phyloP scores from a whole-genome alignment of 1,139 yeast species.

The Geotrichum macrosporum region DNA sequence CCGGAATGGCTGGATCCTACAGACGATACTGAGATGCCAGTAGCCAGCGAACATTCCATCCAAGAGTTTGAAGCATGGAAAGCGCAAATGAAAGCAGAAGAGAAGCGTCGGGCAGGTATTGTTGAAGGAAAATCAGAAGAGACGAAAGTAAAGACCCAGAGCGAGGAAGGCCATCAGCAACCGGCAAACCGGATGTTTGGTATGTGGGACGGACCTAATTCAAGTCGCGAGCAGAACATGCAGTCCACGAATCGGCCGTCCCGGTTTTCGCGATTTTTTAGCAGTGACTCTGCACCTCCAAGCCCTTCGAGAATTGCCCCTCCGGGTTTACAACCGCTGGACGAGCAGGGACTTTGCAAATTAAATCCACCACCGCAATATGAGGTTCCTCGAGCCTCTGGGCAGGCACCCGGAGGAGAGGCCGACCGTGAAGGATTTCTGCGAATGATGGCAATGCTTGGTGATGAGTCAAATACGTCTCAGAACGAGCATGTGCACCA shows the following conservation, averaged over 20 bases:
- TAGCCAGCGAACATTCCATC: conserved; percentile 25
- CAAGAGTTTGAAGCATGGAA: conserved; percentile 37
- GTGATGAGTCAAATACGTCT: conserved; percentile 20
- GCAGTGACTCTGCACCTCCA: conserved; percentile 1
- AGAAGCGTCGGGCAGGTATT: conserved; percentile 24
- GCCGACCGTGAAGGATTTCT: conserved; percentile 35
- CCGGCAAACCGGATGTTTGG: conserved; percentile 9
- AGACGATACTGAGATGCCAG: conserved; percentile 8
- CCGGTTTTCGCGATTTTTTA: conserved; percentile 30
- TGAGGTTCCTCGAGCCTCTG: too few relatives aligned
- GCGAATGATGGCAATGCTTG: conserved; percentile 36
- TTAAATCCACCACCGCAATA: too few relatives aligned
- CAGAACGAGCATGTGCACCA: too few relatives aligned
- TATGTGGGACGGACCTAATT: conserved; percentile 5
- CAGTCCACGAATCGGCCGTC: conserved; percentile 20
- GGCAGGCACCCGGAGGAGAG: too few relatives aligned
- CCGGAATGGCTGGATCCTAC: conserved; percentile 18
- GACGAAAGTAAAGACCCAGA: too few relatives aligned
- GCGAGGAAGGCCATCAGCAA: too few relatives aligned
- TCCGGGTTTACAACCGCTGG: background rate
- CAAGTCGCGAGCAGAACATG: conserved; percentile 6
- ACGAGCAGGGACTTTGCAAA: background rate
- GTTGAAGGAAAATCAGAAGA: conserved; percentile 14
- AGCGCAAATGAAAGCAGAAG: conserved; percentile 29
- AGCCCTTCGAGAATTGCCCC: background rate